phyloP scores from a whole-genome alignment of 306 rosid genomes.

The Fagus crenata region DNA sequence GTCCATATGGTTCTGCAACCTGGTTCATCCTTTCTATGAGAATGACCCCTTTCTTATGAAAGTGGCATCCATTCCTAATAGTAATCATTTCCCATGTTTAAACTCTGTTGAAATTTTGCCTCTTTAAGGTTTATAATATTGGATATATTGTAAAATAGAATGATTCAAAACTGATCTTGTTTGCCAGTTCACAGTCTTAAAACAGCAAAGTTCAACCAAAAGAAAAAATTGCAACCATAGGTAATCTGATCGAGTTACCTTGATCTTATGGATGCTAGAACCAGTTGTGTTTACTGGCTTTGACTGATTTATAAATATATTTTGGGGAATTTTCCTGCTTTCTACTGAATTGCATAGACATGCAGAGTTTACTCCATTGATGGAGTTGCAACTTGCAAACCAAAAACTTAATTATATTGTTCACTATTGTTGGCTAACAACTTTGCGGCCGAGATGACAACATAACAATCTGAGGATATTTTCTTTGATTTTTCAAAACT shows the following conservation, averaged over 20 bases:
- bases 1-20: neutral
- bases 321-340: neutral
- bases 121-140: neutral
- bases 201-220: neutral
- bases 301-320: neutral
- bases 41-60: slow-evolving; percentile 4
- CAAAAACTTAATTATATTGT: neutral
- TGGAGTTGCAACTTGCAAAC: neutral
- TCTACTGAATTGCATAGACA: neutral
- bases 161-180: neutral
- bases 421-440: neutral
- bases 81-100: slow-evolving; percentile 16
- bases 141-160: neutral
- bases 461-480: neutral
- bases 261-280: neutral
- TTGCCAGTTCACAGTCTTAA: neutral
- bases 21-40: slow-evolving; percentile 2
- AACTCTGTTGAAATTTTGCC: neutral
- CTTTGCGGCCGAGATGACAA: neutral
- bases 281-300: neutral
- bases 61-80: neutral
- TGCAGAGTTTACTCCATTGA: neutral
- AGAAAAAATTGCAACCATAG: neutral
- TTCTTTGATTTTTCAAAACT: neutral
- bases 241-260: neutral